Conservation (phyloP, 768 basidiomycete species). For the Psilocybe sp. region DNA sequence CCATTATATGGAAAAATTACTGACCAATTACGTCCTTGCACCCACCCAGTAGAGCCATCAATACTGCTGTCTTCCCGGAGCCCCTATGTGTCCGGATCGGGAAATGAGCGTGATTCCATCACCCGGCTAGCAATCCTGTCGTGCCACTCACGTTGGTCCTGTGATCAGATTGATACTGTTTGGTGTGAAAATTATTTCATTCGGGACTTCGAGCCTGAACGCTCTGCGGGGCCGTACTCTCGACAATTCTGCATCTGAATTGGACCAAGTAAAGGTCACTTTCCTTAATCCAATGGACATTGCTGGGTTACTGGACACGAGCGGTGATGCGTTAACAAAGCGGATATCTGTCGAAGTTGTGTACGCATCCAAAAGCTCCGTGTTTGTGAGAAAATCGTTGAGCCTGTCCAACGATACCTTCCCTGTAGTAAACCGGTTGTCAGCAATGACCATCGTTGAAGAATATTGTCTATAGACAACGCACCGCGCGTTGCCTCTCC, state of each 20-base stretch:
- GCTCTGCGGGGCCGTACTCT: constrained; percentile 42
- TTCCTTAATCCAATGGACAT: constrained; percentile 47
- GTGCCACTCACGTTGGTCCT: constrained; percentile 42
- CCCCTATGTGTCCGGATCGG: constrained; percentile 20
- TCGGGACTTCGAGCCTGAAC: constrained; percentile 48
- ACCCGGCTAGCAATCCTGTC: background rate
- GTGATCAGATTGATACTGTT: constrained; percentile 56
- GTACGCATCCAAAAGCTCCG: constrained; percentile 44
- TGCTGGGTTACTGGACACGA: background rate
- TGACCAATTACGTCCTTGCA: too few species aligned
- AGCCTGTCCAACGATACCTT: constrained; percentile 67
- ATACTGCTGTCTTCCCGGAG: constrained; percentile 61
- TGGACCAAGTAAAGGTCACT: constrained; percentile 56
- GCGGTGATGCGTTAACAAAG: background rate
- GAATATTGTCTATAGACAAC: too few species aligned
- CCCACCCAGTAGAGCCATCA: constrained; percentile 52
- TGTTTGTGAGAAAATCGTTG: constrained; percentile 38
- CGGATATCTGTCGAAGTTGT: constrained; percentile 5
- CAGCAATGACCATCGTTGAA: constrained; percentile 12
- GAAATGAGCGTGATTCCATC: background rate
- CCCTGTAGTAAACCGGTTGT: constrained; percentile 23
- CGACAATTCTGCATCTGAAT: constrained; percentile 22
- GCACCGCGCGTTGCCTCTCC: too few species aligned
- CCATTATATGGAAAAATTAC: too few species aligned
- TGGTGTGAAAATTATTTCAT: constrained; percentile 50